Percentiles rank a stretch among this genome's conserved stretches.
Conservation (phyloP, 2,329 filamentous ascomycete genomes). For the Aureobasidium sp. region DNA sequence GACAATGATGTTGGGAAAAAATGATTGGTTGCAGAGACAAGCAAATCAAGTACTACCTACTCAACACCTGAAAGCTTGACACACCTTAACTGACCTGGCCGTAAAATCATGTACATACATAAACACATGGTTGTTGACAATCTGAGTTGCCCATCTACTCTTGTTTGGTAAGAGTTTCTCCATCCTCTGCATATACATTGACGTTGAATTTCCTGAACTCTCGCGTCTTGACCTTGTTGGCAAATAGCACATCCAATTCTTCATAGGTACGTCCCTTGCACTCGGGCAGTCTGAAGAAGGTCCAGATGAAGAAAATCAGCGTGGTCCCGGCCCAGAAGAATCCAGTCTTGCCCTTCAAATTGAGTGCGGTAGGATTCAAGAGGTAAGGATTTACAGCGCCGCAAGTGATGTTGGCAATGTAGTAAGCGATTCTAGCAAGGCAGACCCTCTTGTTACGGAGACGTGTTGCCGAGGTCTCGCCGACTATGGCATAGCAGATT, state of each 20-base stretch:
- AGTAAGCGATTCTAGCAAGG: slow-evolving; percentile 35
- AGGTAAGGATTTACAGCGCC: slow-evolving; percentile 36
- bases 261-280: slow-evolving; percentile 36
- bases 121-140: neutral
- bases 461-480: slow-evolving; percentile 32
- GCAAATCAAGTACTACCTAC: neutral
- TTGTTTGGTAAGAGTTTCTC: slow-evolving; percentile 6
- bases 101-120: neutral
- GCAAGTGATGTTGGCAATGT: slow-evolving; percentile 34
- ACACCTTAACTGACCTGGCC: neutral
- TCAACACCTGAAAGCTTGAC: neutral
- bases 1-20: neutral
- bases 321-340: slow-evolving; percentile 36
- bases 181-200: slow-evolving; percentile 1
- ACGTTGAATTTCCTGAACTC: slow-evolving; percentile 24
- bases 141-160: neutral
- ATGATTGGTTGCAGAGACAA: neutral
- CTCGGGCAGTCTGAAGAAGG: slow-evolving; percentile 34
- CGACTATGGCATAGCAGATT: slow-evolving; percentile 33
- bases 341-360: slow-evolving; percentile 35
- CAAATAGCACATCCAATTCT: slow-evolving; percentile 39
- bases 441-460: slow-evolving; percentile 33
- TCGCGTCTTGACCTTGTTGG: slow-evolving; percentile 29
- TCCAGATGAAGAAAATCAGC: slow-evolving; percentile 30
- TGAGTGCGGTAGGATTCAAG: slow-evolving; percentile 35